These are phyloP conservation scores for Heterobasidion occidentale DNA, from an alignment of 1,284 basidiomycete species.

Conservation along the genomic window DNA sequence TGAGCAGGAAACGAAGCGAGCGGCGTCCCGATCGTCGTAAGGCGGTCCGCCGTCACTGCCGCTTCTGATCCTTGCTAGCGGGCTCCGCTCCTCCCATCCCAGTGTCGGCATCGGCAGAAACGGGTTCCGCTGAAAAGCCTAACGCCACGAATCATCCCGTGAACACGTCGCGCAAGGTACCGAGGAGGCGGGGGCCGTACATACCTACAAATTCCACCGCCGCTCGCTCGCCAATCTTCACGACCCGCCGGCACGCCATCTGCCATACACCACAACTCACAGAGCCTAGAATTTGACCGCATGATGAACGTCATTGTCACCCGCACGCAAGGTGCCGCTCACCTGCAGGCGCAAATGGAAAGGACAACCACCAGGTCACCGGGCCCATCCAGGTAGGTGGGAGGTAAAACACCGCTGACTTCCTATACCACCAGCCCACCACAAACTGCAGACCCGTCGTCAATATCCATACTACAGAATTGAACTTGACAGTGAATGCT, in stretches of 20 bases:
- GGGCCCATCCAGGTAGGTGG: constrained; percentile 85
- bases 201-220: constrained; percentile 43
- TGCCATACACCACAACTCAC: constrained; percentile 89
- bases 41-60: no score
- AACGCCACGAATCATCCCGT: no score
- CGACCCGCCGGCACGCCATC: constrained; percentile 78
- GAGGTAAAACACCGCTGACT: constrained; percentile 84
- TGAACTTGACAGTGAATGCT: constrained; percentile 71
- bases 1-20: no score
- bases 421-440: constrained; percentile 86
- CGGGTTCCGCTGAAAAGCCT: no score
- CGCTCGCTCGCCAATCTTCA: constrained; percentile 61
- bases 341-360: constrained; percentile 80
- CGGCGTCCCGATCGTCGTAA: no score
- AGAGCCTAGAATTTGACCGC: constrained; percentile 44
- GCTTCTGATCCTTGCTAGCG: no score
- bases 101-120: no score
- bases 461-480: constrained; percentile 64
- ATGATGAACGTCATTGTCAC: not conserved
- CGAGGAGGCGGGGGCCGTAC: not conserved
- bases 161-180: no score
- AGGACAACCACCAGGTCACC: constrained; percentile 72
- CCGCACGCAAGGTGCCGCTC: constrained; percentile 8
- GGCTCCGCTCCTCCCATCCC: no score
- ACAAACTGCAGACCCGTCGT: constrained; percentile 81